phyloP scores from a whole-genome alignment of 2,329 filamentous ascomycete genomes.

The Fusarium concolor region DNA sequence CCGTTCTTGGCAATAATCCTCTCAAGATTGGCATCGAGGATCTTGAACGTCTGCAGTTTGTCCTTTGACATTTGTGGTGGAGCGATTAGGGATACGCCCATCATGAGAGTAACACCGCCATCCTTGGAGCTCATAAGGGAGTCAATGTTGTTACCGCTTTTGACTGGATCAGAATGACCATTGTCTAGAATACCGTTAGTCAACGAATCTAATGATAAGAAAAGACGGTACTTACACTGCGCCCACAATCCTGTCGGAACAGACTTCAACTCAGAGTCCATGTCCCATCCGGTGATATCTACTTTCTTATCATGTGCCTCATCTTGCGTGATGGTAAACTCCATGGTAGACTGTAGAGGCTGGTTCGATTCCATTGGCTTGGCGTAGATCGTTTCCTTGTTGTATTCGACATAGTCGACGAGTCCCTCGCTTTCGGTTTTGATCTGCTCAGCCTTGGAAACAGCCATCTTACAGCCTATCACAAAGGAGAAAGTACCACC shows the following conservation, averaged over 20 bases:
- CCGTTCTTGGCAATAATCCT: accelerated
- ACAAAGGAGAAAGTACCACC: neutral
- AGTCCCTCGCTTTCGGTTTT: accelerated
- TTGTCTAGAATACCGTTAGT: accelerated
- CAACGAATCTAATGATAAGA: neutral
- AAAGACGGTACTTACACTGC: neutral
- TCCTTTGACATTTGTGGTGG: accelerated
- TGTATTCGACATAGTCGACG: accelerated
- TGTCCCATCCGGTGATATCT: neutral
- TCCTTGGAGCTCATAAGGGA: neutral
- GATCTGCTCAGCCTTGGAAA: neutral
- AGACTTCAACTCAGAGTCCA: neutral
- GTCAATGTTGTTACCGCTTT: neutral
- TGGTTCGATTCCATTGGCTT: neutral
- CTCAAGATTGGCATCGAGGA: neutral
- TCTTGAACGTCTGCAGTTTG: accelerated
- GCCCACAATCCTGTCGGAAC: neutral
- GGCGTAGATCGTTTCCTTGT: neutral
- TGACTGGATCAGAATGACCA: neutral
- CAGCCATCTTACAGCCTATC: neutral
- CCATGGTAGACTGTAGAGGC: neutral
- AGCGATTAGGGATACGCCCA: neutral
- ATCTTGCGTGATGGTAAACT: neutral
- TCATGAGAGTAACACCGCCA: neutral
- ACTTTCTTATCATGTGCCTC: neutral